Conservation (phyloP, 2,329 filamentous ascomycete genomes). For the Penicillium sp. region DNA sequence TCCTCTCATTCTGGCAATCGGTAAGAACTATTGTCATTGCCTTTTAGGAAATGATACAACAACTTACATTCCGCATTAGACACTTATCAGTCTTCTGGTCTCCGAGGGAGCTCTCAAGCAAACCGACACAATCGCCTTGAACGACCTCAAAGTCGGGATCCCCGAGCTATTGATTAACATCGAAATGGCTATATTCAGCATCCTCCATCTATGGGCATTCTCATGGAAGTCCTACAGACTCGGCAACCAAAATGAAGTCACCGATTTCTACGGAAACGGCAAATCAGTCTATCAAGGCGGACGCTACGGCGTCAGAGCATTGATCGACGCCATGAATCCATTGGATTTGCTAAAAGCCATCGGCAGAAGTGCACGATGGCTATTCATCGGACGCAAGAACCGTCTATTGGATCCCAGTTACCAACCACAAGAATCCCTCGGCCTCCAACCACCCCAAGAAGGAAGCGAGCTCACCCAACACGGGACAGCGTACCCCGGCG, state of each 20-base stretch:
- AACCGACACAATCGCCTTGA: slow-evolving; percentile 60
- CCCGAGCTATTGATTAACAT: slow-evolving; percentile 73
- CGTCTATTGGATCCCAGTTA: slow-evolving; percentile 43
- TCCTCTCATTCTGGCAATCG: slow-evolving; percentile 84
- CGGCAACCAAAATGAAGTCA: slow-evolving; percentile 43
- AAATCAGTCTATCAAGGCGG: slow-evolving; percentile 61
- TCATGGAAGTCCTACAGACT: slow-evolving; percentile 66
- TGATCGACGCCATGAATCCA: slow-evolving; percentile 70
- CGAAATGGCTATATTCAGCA: slow-evolving; percentile 77
- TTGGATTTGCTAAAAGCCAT: slow-evolving; percentile 81
- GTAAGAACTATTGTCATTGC: slow-evolving; percentile 32
- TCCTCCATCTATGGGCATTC: slow-evolving; percentile 80
- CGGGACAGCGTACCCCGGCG: slow-evolving; percentile 30
- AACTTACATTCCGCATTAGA: slow-evolving; percentile 29
- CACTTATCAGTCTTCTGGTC: slow-evolving; percentile 59
- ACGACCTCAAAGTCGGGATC: slow-evolving; percentile 76
- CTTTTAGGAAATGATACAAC: neutral
- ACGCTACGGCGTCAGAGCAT: slow-evolving; percentile 59
- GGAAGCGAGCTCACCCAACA: slow-evolving; percentile 10
- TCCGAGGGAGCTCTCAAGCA: slow-evolving; percentile 62
- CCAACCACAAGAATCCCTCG: slow-evolving; percentile 30
- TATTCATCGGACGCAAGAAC: slow-evolving; percentile 66
- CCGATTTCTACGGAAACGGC: slow-evolving; percentile 40
- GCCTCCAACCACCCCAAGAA: slow-evolving; percentile 24
- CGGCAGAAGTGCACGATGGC: slow-evolving; percentile 72